phyloP scores from a whole-genome alignment of 2,329 filamentous ascomycete species.

The Scedosporium aurantiacum region DNA sequence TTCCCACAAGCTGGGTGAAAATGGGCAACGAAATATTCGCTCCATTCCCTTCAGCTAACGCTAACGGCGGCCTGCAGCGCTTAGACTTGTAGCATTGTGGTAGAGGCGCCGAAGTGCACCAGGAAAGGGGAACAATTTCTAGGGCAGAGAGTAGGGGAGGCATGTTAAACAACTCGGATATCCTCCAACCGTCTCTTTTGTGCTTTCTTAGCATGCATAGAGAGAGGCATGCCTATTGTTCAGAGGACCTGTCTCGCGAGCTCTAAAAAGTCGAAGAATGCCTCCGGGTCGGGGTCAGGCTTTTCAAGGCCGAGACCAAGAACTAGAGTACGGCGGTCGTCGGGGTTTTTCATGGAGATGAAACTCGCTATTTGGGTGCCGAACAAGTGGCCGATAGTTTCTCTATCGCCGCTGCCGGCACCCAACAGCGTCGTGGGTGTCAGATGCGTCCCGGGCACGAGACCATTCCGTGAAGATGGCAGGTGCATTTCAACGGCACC shows the following conservation, averaged over 20 bases:
- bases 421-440: conserved; percentile 82
- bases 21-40: no score
- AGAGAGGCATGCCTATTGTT: not conserved
- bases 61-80: no score
- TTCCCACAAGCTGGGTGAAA: no score
- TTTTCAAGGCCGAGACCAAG: conserved; percentile 48
- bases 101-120: no score
- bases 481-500: conserved; percentile 50
- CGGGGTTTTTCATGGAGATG: conserved; percentile 59
- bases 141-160: no score
- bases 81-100: no score
- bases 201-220: no score
- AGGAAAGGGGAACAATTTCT: no score
- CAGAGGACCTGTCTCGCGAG: conserved; percentile 48
- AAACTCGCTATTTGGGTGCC: conserved; percentile 81
- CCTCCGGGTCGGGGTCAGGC: conserved; percentile 38
- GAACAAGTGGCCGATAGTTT: conserved; percentile 77
- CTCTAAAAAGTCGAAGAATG: conserved; percentile 56
- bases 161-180: no score
- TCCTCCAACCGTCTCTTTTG: no score
- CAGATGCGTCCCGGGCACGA: conserved; percentile 64
- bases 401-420: conserved; percentile 65
- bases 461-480: conserved; percentile 28
- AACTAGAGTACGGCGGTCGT: conserved; percentile 49
- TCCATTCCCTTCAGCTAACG: no score